Evolutionary conservation across 257 asterid species (phyloP).

Genomic region (Fraxinus excelsior): DNA sequence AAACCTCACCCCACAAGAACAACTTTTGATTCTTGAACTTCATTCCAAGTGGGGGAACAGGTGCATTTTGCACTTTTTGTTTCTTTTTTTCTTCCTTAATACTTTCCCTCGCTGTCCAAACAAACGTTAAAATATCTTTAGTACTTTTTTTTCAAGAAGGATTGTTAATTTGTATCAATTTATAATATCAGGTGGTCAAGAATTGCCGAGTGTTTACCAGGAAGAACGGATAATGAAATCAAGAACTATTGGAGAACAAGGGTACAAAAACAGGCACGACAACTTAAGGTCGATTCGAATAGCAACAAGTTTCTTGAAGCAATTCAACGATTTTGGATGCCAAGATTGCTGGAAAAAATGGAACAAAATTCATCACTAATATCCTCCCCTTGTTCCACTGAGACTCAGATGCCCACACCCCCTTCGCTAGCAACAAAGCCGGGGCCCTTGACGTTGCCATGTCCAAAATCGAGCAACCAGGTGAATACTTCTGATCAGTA

Average conservation of each 20-base stretch:
- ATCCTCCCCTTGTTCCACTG: conserved; percentile 37
- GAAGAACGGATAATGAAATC: conserved; percentile 86
- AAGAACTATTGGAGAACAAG: conserved; percentile 93
- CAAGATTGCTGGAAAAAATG: conserved; percentile 59
- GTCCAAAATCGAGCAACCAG: conserved; percentile 25
- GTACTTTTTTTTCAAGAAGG: not conserved
- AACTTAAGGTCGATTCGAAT: conserved; percentile 70
- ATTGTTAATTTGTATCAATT: too few relatives aligned
- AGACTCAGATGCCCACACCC: conserved; percentile 32
- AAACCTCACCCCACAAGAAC: conserved; percentile 76
- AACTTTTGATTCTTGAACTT: conserved; percentile 77
- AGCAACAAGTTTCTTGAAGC: conserved; percentile 73
- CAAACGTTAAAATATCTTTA: too few relatives aligned
- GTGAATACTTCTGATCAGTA: conserved; percentile 2
- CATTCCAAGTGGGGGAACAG: conserved; percentile 93
- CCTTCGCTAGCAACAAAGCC: conserved; percentile 28
- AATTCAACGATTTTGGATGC: conserved; percentile 67
- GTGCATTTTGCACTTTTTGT: conserved; percentile 25
- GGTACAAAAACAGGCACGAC: conserved; percentile 87
- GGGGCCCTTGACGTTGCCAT: conserved; percentile 14
- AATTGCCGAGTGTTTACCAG: conserved; percentile 75
- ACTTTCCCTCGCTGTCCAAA: too few relatives aligned
- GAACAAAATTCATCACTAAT: conserved; percentile 42
- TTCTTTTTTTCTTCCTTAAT: too few relatives aligned
- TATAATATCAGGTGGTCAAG: conserved; percentile 68